Conservation (phyloP, 306 rosid genomes). For the Lathyrus aphaca region DNA sequence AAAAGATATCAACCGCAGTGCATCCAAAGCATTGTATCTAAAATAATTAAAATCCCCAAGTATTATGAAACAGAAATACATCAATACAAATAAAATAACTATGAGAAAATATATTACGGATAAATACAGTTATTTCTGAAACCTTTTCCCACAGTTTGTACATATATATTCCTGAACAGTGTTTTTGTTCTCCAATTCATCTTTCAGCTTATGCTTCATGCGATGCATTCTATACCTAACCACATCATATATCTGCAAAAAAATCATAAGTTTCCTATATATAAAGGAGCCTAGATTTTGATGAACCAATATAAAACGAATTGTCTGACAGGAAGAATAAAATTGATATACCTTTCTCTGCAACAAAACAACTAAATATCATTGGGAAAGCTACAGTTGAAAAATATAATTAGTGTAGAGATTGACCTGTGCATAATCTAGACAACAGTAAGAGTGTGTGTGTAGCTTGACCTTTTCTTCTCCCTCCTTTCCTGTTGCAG, state of each 20-base stretch:
- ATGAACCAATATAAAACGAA: conserved; percentile 32
- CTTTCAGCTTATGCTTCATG: conserved; percentile 94
- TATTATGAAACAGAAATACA: conserved; percentile 25
- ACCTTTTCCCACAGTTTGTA: conserved; percentile 88
- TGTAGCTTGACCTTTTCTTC: conserved; percentile 93
- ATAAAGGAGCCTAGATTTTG: conserved; percentile 37
- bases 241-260: conserved; percentile 84
- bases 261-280: conserved; percentile 38
- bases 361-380: conserved; percentile 30
- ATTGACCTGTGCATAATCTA: conserved; percentile 73
- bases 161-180: conserved; percentile 92
- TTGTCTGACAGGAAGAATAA: conserved; percentile 27
- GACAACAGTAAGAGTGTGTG: conserved; percentile 92
- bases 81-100: conserved; percentile 31
- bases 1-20: conserved; percentile 76
- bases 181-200: conserved; percentile 95
- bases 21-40: conserved; percentile 95
- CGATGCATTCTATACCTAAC: conserved; percentile 94
- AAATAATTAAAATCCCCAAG: conserved; percentile 23
- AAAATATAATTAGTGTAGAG: conserved; percentile 36
- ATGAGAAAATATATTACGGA: conserved; percentile 3
- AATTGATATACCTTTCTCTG: conserved; percentile 30
- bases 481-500: conserved; percentile 70
- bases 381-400: conserved; percentile 19
- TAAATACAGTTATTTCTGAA: conserved; percentile 30